Conservation (phyloP, 441 rosid genomes). For the Populus tomentosa region DNA sequence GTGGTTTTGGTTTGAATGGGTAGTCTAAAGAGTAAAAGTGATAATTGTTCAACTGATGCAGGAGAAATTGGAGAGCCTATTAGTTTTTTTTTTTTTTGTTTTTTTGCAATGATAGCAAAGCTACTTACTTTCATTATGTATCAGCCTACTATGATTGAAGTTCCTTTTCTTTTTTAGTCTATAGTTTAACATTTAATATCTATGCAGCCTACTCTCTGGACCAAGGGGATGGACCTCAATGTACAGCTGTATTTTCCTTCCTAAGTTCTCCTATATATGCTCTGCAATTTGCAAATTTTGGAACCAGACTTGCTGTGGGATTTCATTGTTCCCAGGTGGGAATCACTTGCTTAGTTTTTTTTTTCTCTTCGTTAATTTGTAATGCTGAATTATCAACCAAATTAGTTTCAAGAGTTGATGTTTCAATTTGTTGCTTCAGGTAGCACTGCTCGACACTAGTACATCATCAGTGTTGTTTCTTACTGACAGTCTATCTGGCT, state of each 20-base stretch:
- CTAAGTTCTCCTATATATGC: slow-evolving; percentile 48
- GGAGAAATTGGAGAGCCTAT: neutral
- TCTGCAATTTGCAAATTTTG: slow-evolving; percentile 46
- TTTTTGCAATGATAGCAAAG: neutral
- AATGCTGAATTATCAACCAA: slow-evolving; percentile 13
- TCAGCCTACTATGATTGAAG: neutral
- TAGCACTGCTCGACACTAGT: slow-evolving; percentile 66
- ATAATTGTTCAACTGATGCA: neutral
- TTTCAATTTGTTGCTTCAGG: slow-evolving; percentile 51
- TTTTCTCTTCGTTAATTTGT: neutral
- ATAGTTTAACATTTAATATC: slow-evolving; percentile 8
- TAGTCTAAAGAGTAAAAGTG: neutral
- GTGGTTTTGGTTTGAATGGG: neutral
- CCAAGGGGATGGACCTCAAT: slow-evolving; percentile 62
- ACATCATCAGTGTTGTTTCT: slow-evolving; percentile 50
- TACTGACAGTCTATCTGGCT: slow-evolving; percentile 43
- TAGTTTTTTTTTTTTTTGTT: neutral
- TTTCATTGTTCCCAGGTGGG: slow-evolving; percentile 72
- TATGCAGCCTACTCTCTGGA: slow-evolving; percentile 52
- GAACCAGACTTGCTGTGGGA: slow-evolving; percentile 67
- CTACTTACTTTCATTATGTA: neutral
- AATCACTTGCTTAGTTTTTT: slow-evolving; percentile 22
- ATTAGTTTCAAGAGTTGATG: slow-evolving; percentile 20
- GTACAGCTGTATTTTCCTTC: slow-evolving; percentile 54
- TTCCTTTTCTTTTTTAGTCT: slow-evolving; percentile 16